Conservation (phyloP, 768 basidiomycete species). For the Podaxis carcinomalis region DNA sequence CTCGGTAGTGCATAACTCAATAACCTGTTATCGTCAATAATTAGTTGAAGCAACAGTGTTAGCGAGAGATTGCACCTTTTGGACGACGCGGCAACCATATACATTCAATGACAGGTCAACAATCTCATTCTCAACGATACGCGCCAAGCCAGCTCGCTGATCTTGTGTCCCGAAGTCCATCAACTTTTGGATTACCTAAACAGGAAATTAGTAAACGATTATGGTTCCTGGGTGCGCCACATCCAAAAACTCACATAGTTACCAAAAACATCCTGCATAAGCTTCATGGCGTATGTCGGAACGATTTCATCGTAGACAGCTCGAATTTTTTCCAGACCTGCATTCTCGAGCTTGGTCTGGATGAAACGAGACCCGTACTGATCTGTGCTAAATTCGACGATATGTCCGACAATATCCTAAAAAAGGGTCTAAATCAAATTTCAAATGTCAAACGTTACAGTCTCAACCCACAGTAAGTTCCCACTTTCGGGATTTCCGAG, state of each 20-base stretch:
- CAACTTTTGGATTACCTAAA: conserved; percentile 10
- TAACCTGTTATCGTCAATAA: conserved; percentile 45
- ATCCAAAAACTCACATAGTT: conserved; percentile 69
- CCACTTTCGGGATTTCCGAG: conserved; percentile 78
- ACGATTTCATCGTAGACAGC: conserved; percentile 83
- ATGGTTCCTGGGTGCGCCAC: conserved; percentile 7
- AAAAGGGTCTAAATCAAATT: neutral
- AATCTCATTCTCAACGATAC: conserved; percentile 74
- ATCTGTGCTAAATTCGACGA: conserved; percentile 91
- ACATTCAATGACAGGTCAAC: conserved; percentile 79
- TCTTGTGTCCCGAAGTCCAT: conserved; percentile 17
- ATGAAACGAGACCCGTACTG: conserved; percentile 99
- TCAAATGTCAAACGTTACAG: neutral
- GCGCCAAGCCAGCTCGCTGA: conserved; percentile 69
- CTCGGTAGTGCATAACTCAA: conserved; percentile 76
- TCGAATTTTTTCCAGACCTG: conserved; percentile 33
- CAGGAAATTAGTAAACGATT: neutral
- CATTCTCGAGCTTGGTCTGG: conserved; percentile 78
- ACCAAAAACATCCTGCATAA: conserved; percentile 92
- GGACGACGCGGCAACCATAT: conserved; percentile 95
- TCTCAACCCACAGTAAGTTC: conserved; percentile 57
- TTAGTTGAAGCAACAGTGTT: neutral
- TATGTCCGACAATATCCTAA: conserved; percentile 81
- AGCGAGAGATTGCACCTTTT: conserved; percentile 57
- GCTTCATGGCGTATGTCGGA: conserved; percentile 64